Percentiles rank a stretch among this genome's conserved stretches.
phyloP scores from a whole-genome alignment of 2,329 filamentous ascomycete genomes.

The Pseudonectria buxi region DNA sequence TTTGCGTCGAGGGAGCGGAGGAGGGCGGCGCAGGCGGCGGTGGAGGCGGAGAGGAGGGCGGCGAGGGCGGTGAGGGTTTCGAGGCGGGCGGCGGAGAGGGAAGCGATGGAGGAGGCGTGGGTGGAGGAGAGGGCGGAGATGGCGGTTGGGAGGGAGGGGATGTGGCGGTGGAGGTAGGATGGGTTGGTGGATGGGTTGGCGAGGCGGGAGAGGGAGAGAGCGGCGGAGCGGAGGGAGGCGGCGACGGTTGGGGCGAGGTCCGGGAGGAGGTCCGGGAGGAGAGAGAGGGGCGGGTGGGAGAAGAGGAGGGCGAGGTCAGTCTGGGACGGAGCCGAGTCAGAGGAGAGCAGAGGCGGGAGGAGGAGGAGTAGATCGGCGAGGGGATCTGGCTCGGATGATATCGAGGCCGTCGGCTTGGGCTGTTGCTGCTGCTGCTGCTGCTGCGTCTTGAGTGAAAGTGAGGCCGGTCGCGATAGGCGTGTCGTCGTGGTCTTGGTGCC shows the following conservation, averaged over 20 bases:
- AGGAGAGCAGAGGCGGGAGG: constrained; percentile 42
- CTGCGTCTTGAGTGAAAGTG: neutral
- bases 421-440: constrained; percentile 11
- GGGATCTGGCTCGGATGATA: constrained; percentile 30
- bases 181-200: constrained; percentile 44
- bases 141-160: constrained; percentile 41
- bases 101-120: constrained; percentile 22
- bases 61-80: constrained; percentile 31
- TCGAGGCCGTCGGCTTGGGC: neutral
- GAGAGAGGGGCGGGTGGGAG: constrained; percentile 41
- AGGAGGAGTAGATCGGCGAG: constrained; percentile 50
- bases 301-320: constrained; percentile 39
- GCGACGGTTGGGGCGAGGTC: constrained; percentile 42
- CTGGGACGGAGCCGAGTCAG: constrained; percentile 28
- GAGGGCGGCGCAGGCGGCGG: constrained; percentile 34
- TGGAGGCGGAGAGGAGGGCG: constrained; percentile 34
- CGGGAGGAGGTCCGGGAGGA: constrained; percentile 42
- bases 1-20: constrained; percentile 49
- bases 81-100: constrained; percentile 34
- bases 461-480: constrained; percentile 14
- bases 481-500: constrained; percentile 10
- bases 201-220: constrained; percentile 42
- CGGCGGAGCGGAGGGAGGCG: constrained; percentile 41
- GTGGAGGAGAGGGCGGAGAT: constrained; percentile 30
- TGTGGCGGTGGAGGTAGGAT: constrained; percentile 51